Conservation (phyloP, 306 rosid genomes). For the Sicyos baderoa region DNA sequence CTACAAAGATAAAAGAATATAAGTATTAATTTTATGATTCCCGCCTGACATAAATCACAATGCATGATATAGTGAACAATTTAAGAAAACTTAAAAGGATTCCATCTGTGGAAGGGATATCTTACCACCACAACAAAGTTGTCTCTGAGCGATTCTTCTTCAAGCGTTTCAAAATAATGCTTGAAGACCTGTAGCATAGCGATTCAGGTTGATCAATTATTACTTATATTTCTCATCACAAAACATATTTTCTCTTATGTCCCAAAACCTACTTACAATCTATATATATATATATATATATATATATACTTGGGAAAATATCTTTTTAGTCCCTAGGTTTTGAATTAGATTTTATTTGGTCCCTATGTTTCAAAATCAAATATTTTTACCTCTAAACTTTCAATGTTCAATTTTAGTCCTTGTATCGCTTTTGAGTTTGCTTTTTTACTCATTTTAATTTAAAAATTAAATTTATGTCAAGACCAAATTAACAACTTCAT, state of each 20-base stretch:
- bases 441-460: too few species aligned
- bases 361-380: too few species aligned
- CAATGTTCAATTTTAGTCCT: too few species aligned
- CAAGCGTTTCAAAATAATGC: slow-evolving; percentile 92
- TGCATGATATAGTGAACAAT: neutral
- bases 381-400: too few species aligned
- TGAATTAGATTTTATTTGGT: too few species aligned
- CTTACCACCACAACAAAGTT: slow-evolving; percentile 99
- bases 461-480: too few species aligned
- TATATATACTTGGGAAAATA: too few species aligned
- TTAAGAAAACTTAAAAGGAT: neutral
- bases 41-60: slow-evolving; percentile 2
- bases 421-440: too few species aligned
- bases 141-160: slow-evolving; percentile 95
- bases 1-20: slow-evolving; percentile 40
- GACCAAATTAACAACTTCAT: too few species aligned
- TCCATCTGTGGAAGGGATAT: too few species aligned
- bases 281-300: neutral
- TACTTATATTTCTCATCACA: neutral
- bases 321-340: too few species aligned
- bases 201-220: slow-evolving; percentile 12
- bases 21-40: slow-evolving; percentile 16
- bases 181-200: slow-evolving; percentile 66
- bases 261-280: neutral
- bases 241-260: neutral